These are phyloP conservation scores for Chytriomyces confervae DNA, from an alignment of 192 early-diverging fungal genomes.

Conservation along the genomic window DNA sequence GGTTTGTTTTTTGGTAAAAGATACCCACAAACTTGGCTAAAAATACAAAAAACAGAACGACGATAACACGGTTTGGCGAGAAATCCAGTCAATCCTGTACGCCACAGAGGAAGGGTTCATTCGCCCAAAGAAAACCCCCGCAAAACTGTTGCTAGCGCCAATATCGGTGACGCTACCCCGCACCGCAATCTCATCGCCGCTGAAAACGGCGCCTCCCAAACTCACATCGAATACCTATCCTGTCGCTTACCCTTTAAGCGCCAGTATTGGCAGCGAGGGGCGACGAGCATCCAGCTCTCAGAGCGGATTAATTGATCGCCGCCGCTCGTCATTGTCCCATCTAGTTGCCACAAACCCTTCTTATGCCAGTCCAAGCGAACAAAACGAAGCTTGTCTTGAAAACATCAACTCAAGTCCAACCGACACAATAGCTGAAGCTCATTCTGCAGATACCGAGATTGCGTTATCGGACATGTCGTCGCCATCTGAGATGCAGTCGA, in stretches of 20 bases:
- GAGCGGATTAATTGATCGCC: background rate
- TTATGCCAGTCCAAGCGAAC: background rate
- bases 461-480: background rate
- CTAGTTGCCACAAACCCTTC: background rate
- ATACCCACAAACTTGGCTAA: background rate
- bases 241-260: slow-evolving; percentile 6
- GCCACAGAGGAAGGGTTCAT: slow-evolving; percentile 76
- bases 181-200: background rate
- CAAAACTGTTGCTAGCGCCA: slow-evolving; percentile 12
- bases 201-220: background rate
- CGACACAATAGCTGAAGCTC: background rate
- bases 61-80: slow-evolving; percentile 60
- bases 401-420: background rate
- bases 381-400: background rate
- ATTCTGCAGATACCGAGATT: slow-evolving; percentile 19
- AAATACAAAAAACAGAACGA: slow-evolving; percentile 20
- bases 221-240: slow-evolving; percentile 12
- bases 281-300: background rate
- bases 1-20: background rate
- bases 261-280: background rate
- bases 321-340: background rate
- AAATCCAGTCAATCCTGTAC: slow-evolving; percentile 84
- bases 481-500: background rate
- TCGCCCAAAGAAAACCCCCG: slow-evolving; percentile 30
- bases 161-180: slow-evolving; percentile 4